Evolutionary conservation across 805 yeast genomes (phyloP), one percentile per base, ranked within the genome.

Genomic region (Metschnikowia continentalis): DNA sequence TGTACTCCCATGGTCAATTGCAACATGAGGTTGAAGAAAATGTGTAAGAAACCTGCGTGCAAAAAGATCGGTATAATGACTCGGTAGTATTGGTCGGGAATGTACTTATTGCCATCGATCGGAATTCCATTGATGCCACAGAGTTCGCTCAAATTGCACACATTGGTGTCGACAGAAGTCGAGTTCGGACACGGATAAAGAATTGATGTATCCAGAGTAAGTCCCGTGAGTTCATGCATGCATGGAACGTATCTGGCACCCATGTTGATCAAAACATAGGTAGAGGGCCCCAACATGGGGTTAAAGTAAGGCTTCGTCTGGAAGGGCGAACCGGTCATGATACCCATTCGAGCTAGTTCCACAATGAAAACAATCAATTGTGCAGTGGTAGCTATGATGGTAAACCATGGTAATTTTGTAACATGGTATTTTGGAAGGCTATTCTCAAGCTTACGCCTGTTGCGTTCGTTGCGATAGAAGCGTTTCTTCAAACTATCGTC

Each of bases 241-340:
- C 91, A 86, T 0, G 90, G 89, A 1, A 79, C 75, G 62, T 83
- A 86, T 32, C 90, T 64, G 2, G 89, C 84, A 1, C 91, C 91
- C 78, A 83, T 77, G 57, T 82, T 79, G 50, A 86, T 83, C 60
- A 81, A 75, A 1, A 84, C 70, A 58, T 83, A 83, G 0, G 84
- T 68, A 2, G 89, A 83, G 11, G 91, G 91, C 1, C 91, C 91
- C 26, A 86, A 63, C 90, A 86, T 85, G 5, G 90, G 91, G 62
- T 86, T 86, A 70, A 86, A 83, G 53, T 81, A 78, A 5, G 91
- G 91, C 57, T 82, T 65, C 0, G 88, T 82, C 61, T 82, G 88
- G 53, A 86, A 76, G 3, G 85, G 81, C 14, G 79, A 74, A 2
- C 88, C 88, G 0, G 90, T 85, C 41, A 80, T 69, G 5, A 63